phyloP scores from a whole-genome alignment of 2,329 filamentous ascomycete genomes.

The Fusarium abutilonis region DNA sequence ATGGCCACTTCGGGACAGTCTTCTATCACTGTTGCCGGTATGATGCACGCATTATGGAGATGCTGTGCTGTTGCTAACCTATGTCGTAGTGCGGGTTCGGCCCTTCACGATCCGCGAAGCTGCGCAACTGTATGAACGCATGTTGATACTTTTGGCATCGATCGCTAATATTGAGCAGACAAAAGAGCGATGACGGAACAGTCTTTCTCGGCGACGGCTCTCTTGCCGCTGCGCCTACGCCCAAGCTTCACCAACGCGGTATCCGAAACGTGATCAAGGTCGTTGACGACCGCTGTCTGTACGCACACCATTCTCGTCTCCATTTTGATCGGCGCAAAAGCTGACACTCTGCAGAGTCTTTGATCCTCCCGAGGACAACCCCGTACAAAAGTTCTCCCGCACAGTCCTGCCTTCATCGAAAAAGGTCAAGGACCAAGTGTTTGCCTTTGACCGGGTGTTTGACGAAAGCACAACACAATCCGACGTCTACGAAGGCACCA shows the following conservation, averaged over 20 bases:
- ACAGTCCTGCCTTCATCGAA: slow-evolving; percentile 86
- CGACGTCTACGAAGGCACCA: slow-evolving; percentile 95
- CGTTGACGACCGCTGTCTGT: slow-evolving; percentile 95
- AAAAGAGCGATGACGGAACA: slow-evolving; percentile 81
- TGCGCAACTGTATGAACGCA: slow-evolving; percentile 76
- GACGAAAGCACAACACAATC: slow-evolving; percentile 92
- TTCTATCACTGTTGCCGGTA: slow-evolving; percentile 69
- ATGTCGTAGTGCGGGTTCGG: slow-evolving; percentile 69
- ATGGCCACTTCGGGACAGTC: slow-evolving; percentile 53
- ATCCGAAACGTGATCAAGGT: slow-evolving; percentile 94
- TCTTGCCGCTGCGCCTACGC: slow-evolving; percentile 83
- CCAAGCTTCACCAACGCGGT: slow-evolving; percentile 86
- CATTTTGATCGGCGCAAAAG: background rate
- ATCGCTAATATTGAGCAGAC: slow-evolving; percentile 52
- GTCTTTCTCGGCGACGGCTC: slow-evolving; percentile 97
- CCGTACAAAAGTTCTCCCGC: slow-evolving; percentile 85
- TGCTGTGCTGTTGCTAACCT: slow-evolving; percentile 43
- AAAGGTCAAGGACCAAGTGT: slow-evolving; percentile 96
- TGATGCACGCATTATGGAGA: slow-evolving; percentile 23
- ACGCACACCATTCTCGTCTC: slow-evolving; percentile 52
- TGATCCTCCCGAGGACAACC: slow-evolving; percentile 94
- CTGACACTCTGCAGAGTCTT: slow-evolving; percentile 74
- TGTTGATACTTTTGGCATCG: background rate
- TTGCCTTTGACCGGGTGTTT: slow-evolving; percentile 95
- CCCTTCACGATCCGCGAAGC: slow-evolving; percentile 90